Conservation (phyloP, 176 grass and related monocot genomes). For the Cymbopogon citratus region DNA sequence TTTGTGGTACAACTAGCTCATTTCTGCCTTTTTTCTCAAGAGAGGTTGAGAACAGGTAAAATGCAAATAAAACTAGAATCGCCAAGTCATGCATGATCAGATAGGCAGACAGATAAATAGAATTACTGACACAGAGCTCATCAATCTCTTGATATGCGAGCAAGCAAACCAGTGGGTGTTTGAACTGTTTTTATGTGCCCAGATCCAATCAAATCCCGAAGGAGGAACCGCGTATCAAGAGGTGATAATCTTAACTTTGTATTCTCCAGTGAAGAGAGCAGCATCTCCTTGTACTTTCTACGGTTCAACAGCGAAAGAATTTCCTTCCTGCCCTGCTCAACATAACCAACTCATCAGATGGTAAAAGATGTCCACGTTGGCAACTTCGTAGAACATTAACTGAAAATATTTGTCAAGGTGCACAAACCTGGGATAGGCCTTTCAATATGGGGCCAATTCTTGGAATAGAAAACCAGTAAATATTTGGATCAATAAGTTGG, state of each 20-base stretch:
- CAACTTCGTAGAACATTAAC: background rate
- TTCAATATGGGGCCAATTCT: conserved; percentile 70
- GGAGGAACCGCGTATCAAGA: conserved; percentile 70
- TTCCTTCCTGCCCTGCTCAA: conserved; percentile 67
- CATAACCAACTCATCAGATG: background rate
- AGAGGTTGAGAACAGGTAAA: background rate
- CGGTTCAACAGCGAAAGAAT: conserved; percentile 63
- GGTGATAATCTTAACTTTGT: conserved; percentile 57
- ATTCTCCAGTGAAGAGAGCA: conserved; percentile 66
- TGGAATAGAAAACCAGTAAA: conserved; percentile 91
- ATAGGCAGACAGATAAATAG: background rate
- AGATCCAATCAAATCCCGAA: conserved; percentile 74
- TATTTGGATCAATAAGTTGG: conserved; percentile 79
- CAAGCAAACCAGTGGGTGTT: conserved; percentile 65
- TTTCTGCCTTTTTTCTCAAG: background rate
- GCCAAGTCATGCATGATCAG: background rate
- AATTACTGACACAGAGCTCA: background rate
- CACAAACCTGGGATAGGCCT: conserved; percentile 73
- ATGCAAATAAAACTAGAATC: background rate
- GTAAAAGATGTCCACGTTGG: background rate
- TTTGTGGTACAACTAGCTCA: background rate
- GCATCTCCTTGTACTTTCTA: conserved; percentile 78
- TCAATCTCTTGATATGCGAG: conserved; percentile 66
- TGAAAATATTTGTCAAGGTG: background rate
- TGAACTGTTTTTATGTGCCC: conserved; percentile 71